Evolutionary conservation across 2,329 filamentous ascomycete species (phyloP), one percentile per base, ranked within the genome.

Genomic region (Ophiobolus disseminans): DNA sequence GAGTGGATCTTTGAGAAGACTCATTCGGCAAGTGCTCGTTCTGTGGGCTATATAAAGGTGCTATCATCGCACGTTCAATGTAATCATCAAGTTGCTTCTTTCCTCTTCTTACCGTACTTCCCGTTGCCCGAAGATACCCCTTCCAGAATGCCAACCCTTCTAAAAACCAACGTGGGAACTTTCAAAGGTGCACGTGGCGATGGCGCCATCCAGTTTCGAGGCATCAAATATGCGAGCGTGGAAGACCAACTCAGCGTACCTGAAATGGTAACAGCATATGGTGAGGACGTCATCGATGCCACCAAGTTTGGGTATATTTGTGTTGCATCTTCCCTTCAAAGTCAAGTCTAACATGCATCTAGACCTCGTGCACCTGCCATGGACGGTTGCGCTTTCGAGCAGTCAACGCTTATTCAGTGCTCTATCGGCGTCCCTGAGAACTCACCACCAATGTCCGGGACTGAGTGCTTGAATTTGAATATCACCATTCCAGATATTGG

Each of bases 401-500:
- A 66, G 37, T 35, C 40, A 2, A 25, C 48, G 9, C 42, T 66
- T 23, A 63, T 66, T 11, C 63, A 65, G 55, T 35, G 70, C 21
- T 35, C 20, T 3, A 48, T 62, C 11, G 54, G 48, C 7, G 36
- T 26, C 1, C 44, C 51, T 4, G 19, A 31, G 3, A n/a, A 38
- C 2, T 4, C 70, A 34, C 62, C 67, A 1, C 41, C 31, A 4
- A 69, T 74, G 47, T 81, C 76, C 2, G 78, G 79, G 6, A 58
- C 73, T 1, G 75, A 82, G 25, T 78, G 79, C 38, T 65, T 83
- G 20, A 81, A 79, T 32, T 62, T 82, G 16, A 82, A 81, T 50
- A 75, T 83, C 39, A 75, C 76, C 0, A 69, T 76, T 0, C 80
- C 80, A 1, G 39, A 41, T 13, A 44, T 48, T 5, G 23, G 20